A percentile compares a stretch with the other conserved stretches of the same genome.
These are phyloP conservation scores for Chlorociboria aeruginascens DNA, from an alignment of 495 filamentous ascomycete species.

Conservation along the genomic window DNA sequence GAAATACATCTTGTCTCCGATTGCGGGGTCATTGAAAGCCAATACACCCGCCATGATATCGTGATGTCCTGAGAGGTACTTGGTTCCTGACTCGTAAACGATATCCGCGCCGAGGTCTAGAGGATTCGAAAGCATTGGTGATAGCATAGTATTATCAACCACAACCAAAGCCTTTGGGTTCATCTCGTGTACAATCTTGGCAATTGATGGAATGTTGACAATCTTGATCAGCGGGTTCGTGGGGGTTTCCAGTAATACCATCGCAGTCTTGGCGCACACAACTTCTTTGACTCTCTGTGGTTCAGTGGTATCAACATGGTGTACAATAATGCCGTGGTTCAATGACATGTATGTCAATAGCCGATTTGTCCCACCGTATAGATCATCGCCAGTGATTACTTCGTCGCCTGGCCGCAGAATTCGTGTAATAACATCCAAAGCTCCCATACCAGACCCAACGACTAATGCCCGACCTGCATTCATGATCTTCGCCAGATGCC, in stretches of 20 bases:
- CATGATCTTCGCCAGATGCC: slow-evolving; percentile 98
- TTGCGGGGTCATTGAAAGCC: slow-evolving; percentile 64
- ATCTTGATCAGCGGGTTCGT: slow-evolving; percentile 98
- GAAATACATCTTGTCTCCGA: slow-evolving; percentile 89
- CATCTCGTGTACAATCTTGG: slow-evolving; percentile 58
- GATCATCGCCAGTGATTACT: slow-evolving; percentile 90
- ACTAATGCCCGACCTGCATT: slow-evolving; percentile 80
- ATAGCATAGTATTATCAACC: slow-evolving; percentile 98
- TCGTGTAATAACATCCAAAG: slow-evolving; percentile 92
- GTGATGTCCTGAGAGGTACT: slow-evolving; percentile 96
- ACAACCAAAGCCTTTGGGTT: slow-evolving; percentile 76
- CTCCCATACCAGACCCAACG: slow-evolving; percentile 93
- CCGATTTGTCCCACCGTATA: slow-evolving; percentile 93
- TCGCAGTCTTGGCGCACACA: slow-evolving; percentile 68
- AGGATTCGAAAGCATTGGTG: slow-evolving; percentile 81
- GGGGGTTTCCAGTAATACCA: slow-evolving; percentile 93
- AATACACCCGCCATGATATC: slow-evolving; percentile 98
- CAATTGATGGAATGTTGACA: slow-evolving; percentile 75
- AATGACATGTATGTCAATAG: slow-evolving; percentile 83
- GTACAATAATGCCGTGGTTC: slow-evolving; percentile 67
- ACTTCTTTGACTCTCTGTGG: slow-evolving; percentile 54
- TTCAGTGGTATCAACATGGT: slow-evolving; percentile 89
- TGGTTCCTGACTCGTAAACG: slow-evolving; percentile 94
- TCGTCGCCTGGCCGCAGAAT: slow-evolving; percentile 88
- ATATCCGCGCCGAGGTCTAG: slow-evolving; percentile 91